Base-by-base conservation (phyloP, 179 eudicot species). In the Dionaea muscipula region DNA sequence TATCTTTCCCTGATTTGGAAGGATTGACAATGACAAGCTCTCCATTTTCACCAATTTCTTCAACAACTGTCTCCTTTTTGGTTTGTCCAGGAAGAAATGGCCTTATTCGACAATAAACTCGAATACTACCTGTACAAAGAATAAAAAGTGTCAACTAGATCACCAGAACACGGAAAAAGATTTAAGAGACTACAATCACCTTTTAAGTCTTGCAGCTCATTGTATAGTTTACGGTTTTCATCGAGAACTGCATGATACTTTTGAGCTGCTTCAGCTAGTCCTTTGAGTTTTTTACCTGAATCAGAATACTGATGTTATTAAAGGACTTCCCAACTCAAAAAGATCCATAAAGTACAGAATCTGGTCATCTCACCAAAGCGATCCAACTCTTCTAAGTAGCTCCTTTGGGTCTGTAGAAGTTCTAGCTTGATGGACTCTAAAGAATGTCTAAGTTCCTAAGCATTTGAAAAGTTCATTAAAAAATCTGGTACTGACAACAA, bases 181-280 rank as follows among this genome's bases (percentile, higher is more conserved):
- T 19, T 13, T 33, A 21, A 12, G 43, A 28, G 14, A 1, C n/a
- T 25, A n/a, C 16, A n/a, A 16, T 53, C 20, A 91, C 98, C 99
- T 82, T 88, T 93, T 63, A 88, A 64, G 67, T 93, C 99, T 71
- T 93, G 99, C 43, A 93, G 73, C 72, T 93, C 99, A 46, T 93
- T 93, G 63, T 81, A 84, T 63, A 93, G 61, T 72, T 79, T 93
- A 43, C 86, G 78, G 31, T 93, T 93, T 61, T 93, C 99, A 65
- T 73, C 62, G 52, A 88, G 76, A 60, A 81, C 78, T 21, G 69
- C 64, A 28, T 78, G 73, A 65, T 81, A 93, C 63, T 71, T 81
- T 54, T 77, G 68, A 37, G 96, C 84, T 53, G 86, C 82, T 41
- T 83, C 75, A 14, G 78, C 79, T 55, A 84, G 45, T 40, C 65